Percentiles rank a stretch among this genome's conserved stretches.
Conservation (phyloP, 495 filamentous ascomycete genomes). For the Penicillium coprophilum region DNA sequence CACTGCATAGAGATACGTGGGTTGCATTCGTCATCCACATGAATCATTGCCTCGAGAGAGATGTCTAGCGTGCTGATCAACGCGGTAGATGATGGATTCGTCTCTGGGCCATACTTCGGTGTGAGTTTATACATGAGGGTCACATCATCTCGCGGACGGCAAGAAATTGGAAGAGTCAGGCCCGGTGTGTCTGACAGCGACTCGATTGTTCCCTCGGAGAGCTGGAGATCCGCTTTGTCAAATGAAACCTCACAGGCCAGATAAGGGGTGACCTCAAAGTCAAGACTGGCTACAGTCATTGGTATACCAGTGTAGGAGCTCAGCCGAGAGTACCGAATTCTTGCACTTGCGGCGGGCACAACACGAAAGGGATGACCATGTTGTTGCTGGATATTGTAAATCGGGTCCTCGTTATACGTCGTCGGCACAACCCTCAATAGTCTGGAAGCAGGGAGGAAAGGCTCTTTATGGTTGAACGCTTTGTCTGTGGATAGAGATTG, state of each 20-base stretch:
- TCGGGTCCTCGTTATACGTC: constrained; percentile 56
- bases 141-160: constrained; percentile 78
- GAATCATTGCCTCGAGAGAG: constrained; percentile 62
- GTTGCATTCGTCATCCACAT: constrained; percentile 63
- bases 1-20: constrained; percentile 77
- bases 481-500: constrained; percentile 74
- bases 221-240: constrained; percentile 60
- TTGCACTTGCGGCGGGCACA: constrained; percentile 78
- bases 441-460: constrained; percentile 75
- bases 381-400: constrained; percentile 62
- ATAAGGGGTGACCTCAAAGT: constrained; percentile 85
- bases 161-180: constrained; percentile 62
- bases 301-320: constrained; percentile 62
- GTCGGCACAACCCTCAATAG: constrained; percentile 74
- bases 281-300: constrained; percentile 77
- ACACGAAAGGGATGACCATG: constrained; percentile 66
- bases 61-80: constrained; percentile 59
- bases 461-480: constrained; percentile 60
- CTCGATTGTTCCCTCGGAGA: constrained; percentile 68
- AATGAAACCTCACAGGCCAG: constrained; percentile 70
- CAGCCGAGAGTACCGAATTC: constrained; percentile 75
- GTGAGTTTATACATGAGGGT: constrained; percentile 80
- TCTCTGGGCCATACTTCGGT: constrained; percentile 59
- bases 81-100: constrained; percentile 45
- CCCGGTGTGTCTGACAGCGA: constrained; percentile 60